Base-by-base conservation (phyloP, 768 basidiomycete genomes). In the Kwoniella dendrophila region DNA sequence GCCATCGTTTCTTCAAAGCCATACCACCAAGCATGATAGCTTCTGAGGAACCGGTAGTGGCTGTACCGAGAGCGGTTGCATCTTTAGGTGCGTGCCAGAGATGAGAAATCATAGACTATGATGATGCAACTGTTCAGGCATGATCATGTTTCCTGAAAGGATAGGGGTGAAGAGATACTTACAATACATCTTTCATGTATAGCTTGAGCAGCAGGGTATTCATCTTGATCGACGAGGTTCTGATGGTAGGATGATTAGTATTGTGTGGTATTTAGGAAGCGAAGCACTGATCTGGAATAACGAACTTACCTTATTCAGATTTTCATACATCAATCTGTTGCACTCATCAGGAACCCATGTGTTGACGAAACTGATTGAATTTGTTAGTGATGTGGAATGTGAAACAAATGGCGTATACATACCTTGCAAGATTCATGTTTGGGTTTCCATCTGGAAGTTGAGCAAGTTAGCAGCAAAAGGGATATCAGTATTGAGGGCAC, bases 1-100 rank as follows among this genome's bases (percentile, higher is more conserved):
- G 87, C 87, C 87, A 88, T 57, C 83, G 75, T 68, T 85, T 84
- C 80, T 88, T 88, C 83, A 88, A 84, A 34, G 87, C 87, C 14
- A 88, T 81, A 38, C 87, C 88, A 7, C 86, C 87, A 16, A 88
- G 86, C 75, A 86, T 86, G 72, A 88, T 88, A 3, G 87, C 87
- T 76, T 88, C 87, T 20, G 84, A 86, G 4, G 84, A 85, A 8
- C 88, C 88, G 0, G 87, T 88, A 4, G 87, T 88, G 4, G 87
- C 87, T 0, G 87, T 87, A 0, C 87, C 87, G 47, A 88, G 82
- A 1, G 87, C 86, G 3, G 57, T 73, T 52, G 82, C 80, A 16
- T 80, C 70, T 34, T 83, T 81, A 26, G 85, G 85, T 1, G 85
- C 87, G 66, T 88, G 83, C 87, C 87, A 88, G 33, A 88, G 82